Evolutionary conservation across 2,329 filamentous ascomycete genomes (phyloP).

Genomic region (Colletotrichum falcatum): DNA sequence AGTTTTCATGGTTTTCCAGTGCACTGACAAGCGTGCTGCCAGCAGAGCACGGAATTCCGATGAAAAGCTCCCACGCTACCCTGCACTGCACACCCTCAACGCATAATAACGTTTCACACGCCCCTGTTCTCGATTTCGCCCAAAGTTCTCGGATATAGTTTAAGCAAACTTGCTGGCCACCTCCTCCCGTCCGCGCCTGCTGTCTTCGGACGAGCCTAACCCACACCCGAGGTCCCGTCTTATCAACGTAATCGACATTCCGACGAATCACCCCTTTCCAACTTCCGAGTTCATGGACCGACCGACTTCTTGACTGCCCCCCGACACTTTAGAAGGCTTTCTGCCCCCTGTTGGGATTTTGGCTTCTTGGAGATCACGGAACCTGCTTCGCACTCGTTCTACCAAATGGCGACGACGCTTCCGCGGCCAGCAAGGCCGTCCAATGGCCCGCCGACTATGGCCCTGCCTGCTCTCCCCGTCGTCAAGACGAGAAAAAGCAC

Average conservation of each 20-base stretch:
- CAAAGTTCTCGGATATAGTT: constrained; percentile 34
- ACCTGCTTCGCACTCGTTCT: constrained; percentile 32
- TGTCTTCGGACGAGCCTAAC: constrained; percentile 36
- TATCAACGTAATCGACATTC: constrained; percentile 32
- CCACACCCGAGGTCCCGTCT: constrained; percentile 24
- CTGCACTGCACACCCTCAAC: constrained; percentile 36
- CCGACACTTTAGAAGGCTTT: constrained; percentile 31
- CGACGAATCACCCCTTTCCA: constrained; percentile 24
- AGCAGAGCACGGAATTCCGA: constrained; percentile 34
- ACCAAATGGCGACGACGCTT: constrained; percentile 62
- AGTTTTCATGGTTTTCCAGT: constrained; percentile 27
- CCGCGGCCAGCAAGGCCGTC: constrained; percentile 76
- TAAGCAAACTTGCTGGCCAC: constrained; percentile 17
- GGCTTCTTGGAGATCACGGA: constrained; percentile 15
- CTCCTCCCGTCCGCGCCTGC: constrained; percentile 19
- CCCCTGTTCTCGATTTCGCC: constrained; percentile 32
- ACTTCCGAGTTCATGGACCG: constrained; percentile 48
- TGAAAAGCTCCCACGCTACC: constrained; percentile 36
- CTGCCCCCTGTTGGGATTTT: constrained; percentile 25
- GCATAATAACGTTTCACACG: constrained; percentile 48
- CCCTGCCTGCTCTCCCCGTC: constrained; percentile 80
- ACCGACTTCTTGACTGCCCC: constrained; percentile 40
- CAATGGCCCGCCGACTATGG: constrained; percentile 76
- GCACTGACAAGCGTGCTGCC: constrained; percentile 38
- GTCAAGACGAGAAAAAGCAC: constrained; percentile 78